Percentiles rank a stretch among this genome's conserved stretches.
Conservation (phyloP, 768 basidiomycete genomes). For the Mycena olivaceomarginata region DNA sequence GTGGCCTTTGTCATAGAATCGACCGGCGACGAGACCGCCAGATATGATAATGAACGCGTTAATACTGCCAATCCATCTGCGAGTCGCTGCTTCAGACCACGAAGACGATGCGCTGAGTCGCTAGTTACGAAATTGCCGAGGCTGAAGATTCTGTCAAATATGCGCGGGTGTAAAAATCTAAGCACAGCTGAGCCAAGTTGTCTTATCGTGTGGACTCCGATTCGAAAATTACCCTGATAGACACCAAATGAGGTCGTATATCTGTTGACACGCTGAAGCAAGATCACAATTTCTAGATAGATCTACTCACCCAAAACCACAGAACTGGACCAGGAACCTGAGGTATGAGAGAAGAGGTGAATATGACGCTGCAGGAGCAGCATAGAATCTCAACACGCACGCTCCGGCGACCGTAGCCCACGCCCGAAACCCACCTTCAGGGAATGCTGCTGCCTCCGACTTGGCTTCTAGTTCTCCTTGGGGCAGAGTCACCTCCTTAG, state of each 20-base stretch:
- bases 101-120: background rate
- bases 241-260: constrained; percentile 61
- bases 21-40: constrained; percentile 63
- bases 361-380: background rate
- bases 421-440: background rate
- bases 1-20: constrained; percentile 68
- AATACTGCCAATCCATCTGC: constrained; percentile 65
- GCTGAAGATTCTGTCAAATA: constrained; percentile 58
- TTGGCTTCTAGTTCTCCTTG: background rate
- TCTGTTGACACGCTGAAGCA: constrained; percentile 42
- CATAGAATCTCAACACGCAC: background rate
- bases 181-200: background rate
- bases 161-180: constrained; percentile 62
- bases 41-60: constrained; percentile 66
- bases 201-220: background rate
- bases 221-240: constrained; percentile 52
- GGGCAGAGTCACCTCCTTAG: background rate
- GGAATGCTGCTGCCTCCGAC: background rate
- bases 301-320: constrained; percentile 20
- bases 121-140: constrained; percentile 58
- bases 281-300: background rate
- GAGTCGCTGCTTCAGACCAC: background rate
- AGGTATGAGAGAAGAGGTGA: background rate
- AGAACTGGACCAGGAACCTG: constrained; percentile 28
- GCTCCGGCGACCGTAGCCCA: constrained; percentile 3